Evolutionary conservation across 2,329 filamentous ascomycete genomes (phyloP).

Genomic region (Elsinoe australis): DNA sequence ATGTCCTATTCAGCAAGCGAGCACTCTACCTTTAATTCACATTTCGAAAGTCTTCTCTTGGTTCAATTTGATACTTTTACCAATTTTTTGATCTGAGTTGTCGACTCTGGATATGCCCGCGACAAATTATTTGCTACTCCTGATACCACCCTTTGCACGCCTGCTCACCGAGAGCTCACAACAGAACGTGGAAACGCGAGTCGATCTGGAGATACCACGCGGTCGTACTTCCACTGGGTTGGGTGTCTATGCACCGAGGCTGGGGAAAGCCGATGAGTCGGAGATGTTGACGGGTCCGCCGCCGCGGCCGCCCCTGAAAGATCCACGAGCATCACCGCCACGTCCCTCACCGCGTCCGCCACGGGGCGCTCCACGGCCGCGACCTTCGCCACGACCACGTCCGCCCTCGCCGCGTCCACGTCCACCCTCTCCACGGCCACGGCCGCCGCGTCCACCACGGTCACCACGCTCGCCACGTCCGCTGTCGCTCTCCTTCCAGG

Average conservation of each 20-base stretch:
- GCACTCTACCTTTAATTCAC: background rate
- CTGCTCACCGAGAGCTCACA: background rate
- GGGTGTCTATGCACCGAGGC: conserved; percentile 25
- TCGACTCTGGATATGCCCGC: background rate
- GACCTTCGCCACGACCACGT: conserved; percentile 42
- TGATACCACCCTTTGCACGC: conserved; percentile 3
- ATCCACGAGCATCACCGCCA: conserved; percentile 31
- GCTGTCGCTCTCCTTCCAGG: conserved; percentile 50
- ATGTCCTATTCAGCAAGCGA: too few species aligned
- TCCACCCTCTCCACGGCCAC: conserved; percentile 30
- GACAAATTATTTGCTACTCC: conserved; percentile 9
- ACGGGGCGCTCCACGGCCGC: conserved; percentile 42
- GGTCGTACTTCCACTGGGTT: background rate
- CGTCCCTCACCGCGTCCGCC: conserved; percentile 35
- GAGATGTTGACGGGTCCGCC: conserved; percentile 39
- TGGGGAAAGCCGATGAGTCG: conserved; percentile 47
- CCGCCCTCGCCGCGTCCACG: conserved; percentile 37
- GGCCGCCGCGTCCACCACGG: conserved; percentile 45
- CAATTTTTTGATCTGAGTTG: conserved; percentile 13
- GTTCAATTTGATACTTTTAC: conserved; percentile 14
- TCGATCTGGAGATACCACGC: background rate
- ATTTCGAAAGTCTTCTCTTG: conserved; percentile 2
- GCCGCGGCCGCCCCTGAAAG: conserved; percentile 23
- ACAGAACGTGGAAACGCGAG: background rate
- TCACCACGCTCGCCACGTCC: conserved; percentile 45